A percentile compares a stretch with the other conserved stretches of the same genome.
Conservation (phyloP, 2,329 filamentous ascomycete species). For the Xylaria sp. region DNA sequence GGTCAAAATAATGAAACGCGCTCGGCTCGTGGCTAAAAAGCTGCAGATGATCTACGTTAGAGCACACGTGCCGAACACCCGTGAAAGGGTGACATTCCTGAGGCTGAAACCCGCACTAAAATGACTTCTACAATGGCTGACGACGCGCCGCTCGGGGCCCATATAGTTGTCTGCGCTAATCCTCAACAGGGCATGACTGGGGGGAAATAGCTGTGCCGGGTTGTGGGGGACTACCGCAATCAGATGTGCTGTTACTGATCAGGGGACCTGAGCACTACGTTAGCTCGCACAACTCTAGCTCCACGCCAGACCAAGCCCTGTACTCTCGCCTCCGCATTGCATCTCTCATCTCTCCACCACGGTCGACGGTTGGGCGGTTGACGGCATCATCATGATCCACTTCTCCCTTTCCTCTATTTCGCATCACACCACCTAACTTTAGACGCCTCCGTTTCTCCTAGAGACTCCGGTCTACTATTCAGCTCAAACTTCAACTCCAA, state of each 20-base stretch:
- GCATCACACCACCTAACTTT: slow-evolving; percentile 26
- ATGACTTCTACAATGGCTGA: slow-evolving; percentile 1
- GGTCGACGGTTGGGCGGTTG: slow-evolving; percentile 6
- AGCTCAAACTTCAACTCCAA: background rate
- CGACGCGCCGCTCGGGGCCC: background rate
- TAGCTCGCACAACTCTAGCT: background rate
- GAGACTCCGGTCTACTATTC: slow-evolving; percentile 1
- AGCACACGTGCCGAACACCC: slow-evolving; percentile 31
- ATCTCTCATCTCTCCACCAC: slow-evolving; percentile 23
- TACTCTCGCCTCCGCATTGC: slow-evolving; percentile 11
- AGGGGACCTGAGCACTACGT: background rate
- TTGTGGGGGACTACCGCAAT: background rate
- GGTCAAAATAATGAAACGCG: slow-evolving; percentile 10
- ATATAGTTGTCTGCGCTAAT: background rate
- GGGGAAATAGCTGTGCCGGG: background rate
- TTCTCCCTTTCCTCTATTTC: slow-evolving; percentile 34
- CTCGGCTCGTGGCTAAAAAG: slow-evolving; percentile 24
- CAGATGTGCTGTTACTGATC: background rate
- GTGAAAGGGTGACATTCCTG: slow-evolving; percentile 15
- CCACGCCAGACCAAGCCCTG: background rate
- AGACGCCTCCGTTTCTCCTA: slow-evolving; percentile 22
- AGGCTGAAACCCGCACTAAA: slow-evolving; percentile 25
- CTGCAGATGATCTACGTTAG: slow-evolving; percentile 25
- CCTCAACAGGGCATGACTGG: slow-evolving; percentile 3
- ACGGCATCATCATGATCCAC: slow-evolving; percentile 35